Base-by-base conservation (phyloP, 208 protist species). In the Lotmaria passim region DNA sequence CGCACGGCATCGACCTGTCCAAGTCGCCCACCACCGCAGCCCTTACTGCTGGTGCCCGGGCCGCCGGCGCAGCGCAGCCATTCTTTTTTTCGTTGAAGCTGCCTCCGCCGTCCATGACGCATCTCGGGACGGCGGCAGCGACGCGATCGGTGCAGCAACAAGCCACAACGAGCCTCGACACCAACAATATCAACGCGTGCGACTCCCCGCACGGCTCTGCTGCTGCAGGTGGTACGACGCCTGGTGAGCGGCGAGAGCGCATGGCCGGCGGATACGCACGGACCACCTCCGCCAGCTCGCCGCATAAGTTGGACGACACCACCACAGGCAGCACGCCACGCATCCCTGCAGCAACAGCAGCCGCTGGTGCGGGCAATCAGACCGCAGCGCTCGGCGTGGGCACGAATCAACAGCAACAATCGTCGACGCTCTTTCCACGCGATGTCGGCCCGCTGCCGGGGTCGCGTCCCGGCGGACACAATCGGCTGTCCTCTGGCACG, bases 401-500 rank as follows among this genome's bases (percentile, higher is more conserved):
- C 24, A 7, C 12, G 17, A 24, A 46, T 41, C 50, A n/a, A 7
- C 51, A 78, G 78, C 33, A 50, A 26, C 10, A 14, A 12, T 63
- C 36, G 3, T 38, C 56, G 3, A 41, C 36, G 21, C 30, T 73
- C 30, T 65, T 72, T 28, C 67, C 70, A 1, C 69, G 70, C 24
- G 79, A 89, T 43, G 53, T 82, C 50, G 79, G 78, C 7, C 71
- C 74, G 41, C 66, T 89, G 28, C 64, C 56, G 41, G 80, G 78
- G n/a, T 76, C 75, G 15, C 63, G 73, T 33, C 65, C 75, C 34
- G 50, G 69, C 17, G 21, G 63, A 24, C 64, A 43, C 51, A 50
- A 83, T 36, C 67, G 73, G 5, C 66, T 91, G 38, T 72, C 86
- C 19, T 94, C 89, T 23, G 89, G 87, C 41, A 83, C 85, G n/a